These are phyloP conservation scores for Fusarium fracticaudum DNA, from an alignment of 2,329 filamentous ascomycete species.

Conservation along the genomic window DNA sequence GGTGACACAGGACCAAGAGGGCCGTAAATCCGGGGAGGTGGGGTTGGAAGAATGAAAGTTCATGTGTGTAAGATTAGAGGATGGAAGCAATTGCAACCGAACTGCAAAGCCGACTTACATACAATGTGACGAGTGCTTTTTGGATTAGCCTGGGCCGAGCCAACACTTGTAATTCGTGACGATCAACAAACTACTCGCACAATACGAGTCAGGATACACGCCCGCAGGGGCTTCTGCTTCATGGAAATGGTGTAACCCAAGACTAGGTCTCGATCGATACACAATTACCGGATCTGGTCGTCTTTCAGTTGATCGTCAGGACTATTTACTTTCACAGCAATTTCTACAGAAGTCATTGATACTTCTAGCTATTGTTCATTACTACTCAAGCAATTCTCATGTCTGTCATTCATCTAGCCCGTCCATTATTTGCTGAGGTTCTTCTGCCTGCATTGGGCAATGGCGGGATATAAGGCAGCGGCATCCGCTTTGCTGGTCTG, in stretches of 20 bases:
- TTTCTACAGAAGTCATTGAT: background rate
- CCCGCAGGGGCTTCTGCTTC: background rate
- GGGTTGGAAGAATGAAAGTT: background rate
- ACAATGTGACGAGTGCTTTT: background rate
- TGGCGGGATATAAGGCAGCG: slow-evolving; percentile 47
- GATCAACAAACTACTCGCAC: background rate
- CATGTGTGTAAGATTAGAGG: background rate
- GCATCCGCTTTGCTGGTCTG: slow-evolving; percentile 56
- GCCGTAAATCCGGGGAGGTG: slow-evolving; percentile 16
- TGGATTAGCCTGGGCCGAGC: background rate
- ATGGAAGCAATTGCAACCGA: slow-evolving; percentile 10
- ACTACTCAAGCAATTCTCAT: background rate
- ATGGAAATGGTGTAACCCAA: background rate
- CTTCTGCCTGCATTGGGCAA: slow-evolving; percentile 47
- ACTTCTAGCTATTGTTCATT: slow-evolving; percentile 1
- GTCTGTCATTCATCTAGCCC: slow-evolving; percentile 38
- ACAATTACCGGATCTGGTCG: background rate
- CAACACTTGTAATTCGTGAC: background rate
- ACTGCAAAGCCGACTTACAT: background rate
- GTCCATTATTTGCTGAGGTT: slow-evolving; percentile 42
- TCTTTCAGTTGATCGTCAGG: background rate
- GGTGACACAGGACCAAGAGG: background rate
- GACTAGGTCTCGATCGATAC: background rate
- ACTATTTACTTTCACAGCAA: background rate
- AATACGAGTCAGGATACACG: background rate